phyloP scores from a whole-genome alignment of 1,284 basidiomycete genomes.

The Ceratobasidium sp. region DNA sequence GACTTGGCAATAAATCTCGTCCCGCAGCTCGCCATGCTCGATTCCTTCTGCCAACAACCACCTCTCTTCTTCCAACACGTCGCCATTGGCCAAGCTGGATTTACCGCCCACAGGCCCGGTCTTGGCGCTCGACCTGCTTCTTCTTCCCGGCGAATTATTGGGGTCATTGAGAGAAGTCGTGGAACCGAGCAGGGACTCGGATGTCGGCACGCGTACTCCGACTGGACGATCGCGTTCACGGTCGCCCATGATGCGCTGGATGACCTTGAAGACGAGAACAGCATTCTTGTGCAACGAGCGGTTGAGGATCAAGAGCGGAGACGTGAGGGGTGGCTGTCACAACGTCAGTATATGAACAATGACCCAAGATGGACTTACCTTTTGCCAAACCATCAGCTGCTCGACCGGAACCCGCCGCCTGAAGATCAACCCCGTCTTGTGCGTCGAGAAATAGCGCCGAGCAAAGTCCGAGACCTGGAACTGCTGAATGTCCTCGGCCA shows the following conservation, averaged over 20 bases:
- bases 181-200: slow-evolving; percentile 12
- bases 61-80: slow-evolving; percentile 79
- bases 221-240: slow-evolving; percentile 70
- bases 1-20: slow-evolving; percentile 89
- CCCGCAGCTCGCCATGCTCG: slow-evolving; percentile 76
- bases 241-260: slow-evolving; percentile 91
- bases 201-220: slow-evolving; percentile 54
- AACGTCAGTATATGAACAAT: slow-evolving; percentile 7
- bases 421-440: slow-evolving; percentile 82
- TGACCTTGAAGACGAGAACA: slow-evolving; percentile 81
- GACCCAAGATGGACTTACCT: slow-evolving; percentile 54
- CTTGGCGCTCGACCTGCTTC: slow-evolving; percentile 6
- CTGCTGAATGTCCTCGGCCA: slow-evolving; percentile 79
- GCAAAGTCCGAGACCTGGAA: slow-evolving; percentile 85
- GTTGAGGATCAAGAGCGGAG: slow-evolving; percentile 74
- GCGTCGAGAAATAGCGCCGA: slow-evolving; percentile 84
- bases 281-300: slow-evolving; percentile 74
- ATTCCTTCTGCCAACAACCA: slow-evolving; percentile 83
- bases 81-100: slow-evolving; percentile 38
- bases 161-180: slow-evolving; percentile 12
- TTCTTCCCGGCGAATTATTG: slow-evolving; percentile 31
- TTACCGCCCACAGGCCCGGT: slow-evolving; percentile 50
- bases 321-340: slow-evolving; percentile 63
- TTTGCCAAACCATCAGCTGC: slow-evolving; percentile 89
- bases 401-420: slow-evolving; percentile 76